These are phyloP conservation scores for Tricholoma matsutake DNA, from an alignment of 768 basidiomycete species.

Conservation along the genomic window DNA sequence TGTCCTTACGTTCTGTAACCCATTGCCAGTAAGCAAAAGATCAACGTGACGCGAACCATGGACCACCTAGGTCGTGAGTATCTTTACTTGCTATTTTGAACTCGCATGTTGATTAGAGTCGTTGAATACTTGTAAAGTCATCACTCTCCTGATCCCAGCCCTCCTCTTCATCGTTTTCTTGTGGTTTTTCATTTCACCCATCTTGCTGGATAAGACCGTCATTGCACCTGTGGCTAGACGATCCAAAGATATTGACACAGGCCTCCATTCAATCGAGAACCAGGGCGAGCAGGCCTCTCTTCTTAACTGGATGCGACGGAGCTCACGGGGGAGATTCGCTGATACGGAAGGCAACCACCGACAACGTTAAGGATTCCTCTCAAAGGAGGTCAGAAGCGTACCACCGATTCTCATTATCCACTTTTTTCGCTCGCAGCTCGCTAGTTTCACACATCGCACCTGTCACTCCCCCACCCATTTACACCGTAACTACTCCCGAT, in stretches of 20 bases:
- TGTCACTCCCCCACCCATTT: constrained; percentile 7
- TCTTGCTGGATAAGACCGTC: constrained; percentile 9
- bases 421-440: constrained; percentile 15
- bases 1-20: background rate
- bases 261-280: constrained; percentile 7
- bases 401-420: background rate
- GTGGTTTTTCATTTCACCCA: constrained; percentile 23
- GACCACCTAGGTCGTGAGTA: background rate
- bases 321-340: constrained; percentile 26
- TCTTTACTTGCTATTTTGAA: background rate
- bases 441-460: constrained; percentile 11
- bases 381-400: background rate
- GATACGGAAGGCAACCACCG: constrained; percentile 10
- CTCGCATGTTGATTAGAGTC: background rate
- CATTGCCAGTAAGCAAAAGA: background rate
- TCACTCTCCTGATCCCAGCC: constrained; percentile 18
- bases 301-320: constrained; percentile 25
- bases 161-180: constrained; percentile 22
- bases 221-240: background rate
- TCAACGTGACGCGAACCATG: background rate
- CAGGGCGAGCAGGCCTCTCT: constrained; percentile 16
- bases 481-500: background rate
- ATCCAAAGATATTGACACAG: constrained; percentile 4
- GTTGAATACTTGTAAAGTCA: constrained; percentile 12
- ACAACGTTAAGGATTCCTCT: background rate